Conservation (phyloP, 2,329 filamentous ascomycete genomes). For the Rutstroemia sp. region DNA sequence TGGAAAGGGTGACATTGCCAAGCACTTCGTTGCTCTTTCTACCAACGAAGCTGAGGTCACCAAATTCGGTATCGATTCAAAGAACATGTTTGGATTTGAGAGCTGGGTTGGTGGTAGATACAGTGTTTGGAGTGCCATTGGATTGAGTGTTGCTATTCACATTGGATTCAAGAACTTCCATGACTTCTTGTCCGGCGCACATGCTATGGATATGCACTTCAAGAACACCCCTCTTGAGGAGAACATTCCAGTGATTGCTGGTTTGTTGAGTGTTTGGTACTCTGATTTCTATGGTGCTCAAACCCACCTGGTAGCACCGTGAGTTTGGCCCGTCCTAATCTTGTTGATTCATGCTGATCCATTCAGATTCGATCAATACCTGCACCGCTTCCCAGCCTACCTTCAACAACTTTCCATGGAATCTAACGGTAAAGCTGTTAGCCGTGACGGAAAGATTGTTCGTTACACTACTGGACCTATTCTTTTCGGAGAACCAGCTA, state of each 20-base stretch:
- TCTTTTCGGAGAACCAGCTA: constrained; percentile 95
- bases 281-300: constrained; percentile 98
- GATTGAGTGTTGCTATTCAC: constrained; percentile 87
- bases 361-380: constrained; percentile 93
- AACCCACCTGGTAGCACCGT: constrained; percentile 94
- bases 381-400: constrained; percentile 98
- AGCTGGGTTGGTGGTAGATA: constrained; percentile 98
- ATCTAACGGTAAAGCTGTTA: constrained; percentile 97
- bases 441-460: constrained; percentile 77
- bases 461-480: constrained; percentile 97
- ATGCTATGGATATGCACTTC: constrained; percentile 99
- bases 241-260: constrained; percentile 90
- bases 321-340: constrained; percentile 35
- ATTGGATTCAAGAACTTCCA: constrained; percentile 97
- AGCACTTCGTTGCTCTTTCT: constrained; percentile 97
- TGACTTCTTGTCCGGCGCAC: constrained; percentile 86
- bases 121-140: constrained; percentile 98
- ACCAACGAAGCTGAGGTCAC: constrained; percentile 93
- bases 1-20: constrained; percentile 81
- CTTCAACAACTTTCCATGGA: constrained; percentile 99
- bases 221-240: constrained; percentile 79
- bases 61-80: constrained; percentile 97
- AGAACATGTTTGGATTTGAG: constrained; percentile 99
- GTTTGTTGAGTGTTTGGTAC: constrained; percentile 96
- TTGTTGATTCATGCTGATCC: constrained; percentile 6